Percentiles rank a stretch among this genome's conserved stretches.
These are phyloP conservation scores for Pharus latifolius DNA, from an alignment of 176 grass and related monocot species.

Conservation along the genomic window DNA sequence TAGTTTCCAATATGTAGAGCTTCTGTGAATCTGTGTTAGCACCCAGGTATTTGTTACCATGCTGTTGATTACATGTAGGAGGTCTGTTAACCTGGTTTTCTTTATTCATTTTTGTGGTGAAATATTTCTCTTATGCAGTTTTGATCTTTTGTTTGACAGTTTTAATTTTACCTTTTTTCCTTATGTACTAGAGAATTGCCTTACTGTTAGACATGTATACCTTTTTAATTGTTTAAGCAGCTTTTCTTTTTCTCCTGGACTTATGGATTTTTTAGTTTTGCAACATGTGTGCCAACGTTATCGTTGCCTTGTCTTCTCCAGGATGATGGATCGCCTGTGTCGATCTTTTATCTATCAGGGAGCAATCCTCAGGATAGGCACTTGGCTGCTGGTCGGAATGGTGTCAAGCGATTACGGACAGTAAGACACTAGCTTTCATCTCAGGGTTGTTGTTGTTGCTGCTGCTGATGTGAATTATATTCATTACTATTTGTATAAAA, in stretches of 20 bases:
- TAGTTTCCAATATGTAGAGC: background rate
- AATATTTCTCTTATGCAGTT: background rate
- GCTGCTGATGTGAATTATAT: too few species aligned
- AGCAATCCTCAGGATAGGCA: conserved; percentile 84
- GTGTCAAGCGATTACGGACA: conserved; percentile 84
- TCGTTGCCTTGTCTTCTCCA: conserved; percentile 38
- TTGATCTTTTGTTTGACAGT: background rate
- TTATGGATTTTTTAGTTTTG: background rate
- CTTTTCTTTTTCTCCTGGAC: background rate
- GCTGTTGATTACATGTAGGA: background rate
- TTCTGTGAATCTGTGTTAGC: background rate
- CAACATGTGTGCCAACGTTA: background rate
- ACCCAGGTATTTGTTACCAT: background rate
- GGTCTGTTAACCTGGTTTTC: background rate
- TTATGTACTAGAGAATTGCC: background rate
- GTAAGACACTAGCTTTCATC: conserved; percentile 35
- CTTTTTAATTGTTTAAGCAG: conserved; percentile 13
- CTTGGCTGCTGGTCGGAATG: conserved; percentile 88
- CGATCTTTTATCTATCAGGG: conserved; percentile 92
- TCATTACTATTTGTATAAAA: too few species aligned
- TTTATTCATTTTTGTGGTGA: background rate
- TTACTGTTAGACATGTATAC: too few species aligned
- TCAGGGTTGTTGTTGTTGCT: background rate
- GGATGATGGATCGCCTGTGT: conserved; percentile 91
- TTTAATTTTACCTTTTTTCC: background rate